Evolutionary conservation across 768 basidiomycete genomes (phyloP).

Genomic region (Daedaleopsis sinensis): DNA sequence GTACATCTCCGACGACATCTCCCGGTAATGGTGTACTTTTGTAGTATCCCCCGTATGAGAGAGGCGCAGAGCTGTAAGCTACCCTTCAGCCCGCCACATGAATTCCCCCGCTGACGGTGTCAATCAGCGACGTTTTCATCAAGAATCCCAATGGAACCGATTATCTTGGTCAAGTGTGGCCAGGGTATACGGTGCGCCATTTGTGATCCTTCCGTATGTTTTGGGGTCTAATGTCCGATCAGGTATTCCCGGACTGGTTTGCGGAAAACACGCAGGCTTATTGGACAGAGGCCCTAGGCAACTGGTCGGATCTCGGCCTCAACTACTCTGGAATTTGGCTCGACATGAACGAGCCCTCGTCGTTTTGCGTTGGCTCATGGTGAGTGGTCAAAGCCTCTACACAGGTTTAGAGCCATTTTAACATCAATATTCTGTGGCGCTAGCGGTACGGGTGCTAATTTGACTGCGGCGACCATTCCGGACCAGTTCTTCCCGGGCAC

Average conservation of each 20-base stretch:
- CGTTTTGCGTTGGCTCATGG: slow-evolving; percentile 67
- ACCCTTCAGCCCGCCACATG: background rate
- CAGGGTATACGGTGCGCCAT: slow-evolving; percentile 62
- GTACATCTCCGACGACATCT: background rate
- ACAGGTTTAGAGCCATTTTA: too few relatives aligned
- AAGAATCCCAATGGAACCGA: slow-evolving; percentile 75
- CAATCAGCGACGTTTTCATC: slow-evolving; percentile 63
- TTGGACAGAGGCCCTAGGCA: slow-evolving; percentile 63
- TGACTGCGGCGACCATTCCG: slow-evolving; percentile 50
- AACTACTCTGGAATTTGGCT: slow-evolving; percentile 70
- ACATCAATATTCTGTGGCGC: too few relatives aligned
- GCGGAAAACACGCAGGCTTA: slow-evolving; percentile 50
- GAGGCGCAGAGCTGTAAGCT: slow-evolving; percentile 59
- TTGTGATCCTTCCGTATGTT: background rate
- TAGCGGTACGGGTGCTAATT: slow-evolving; percentile 60
- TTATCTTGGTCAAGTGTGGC: slow-evolving; percentile 79
- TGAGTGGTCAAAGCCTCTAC: slow-evolving; percentile 34
- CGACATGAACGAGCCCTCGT: slow-evolving; percentile 70
- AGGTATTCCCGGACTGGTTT: slow-evolving; percentile 70
- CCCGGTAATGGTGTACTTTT: background rate
- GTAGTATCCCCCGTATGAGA: slow-evolving; percentile 69
- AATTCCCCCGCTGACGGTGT: background rate
- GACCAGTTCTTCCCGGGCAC: slow-evolving; percentile 62
- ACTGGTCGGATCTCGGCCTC: slow-evolving; percentile 57
- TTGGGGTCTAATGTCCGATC: slow-evolving; percentile 9